These are phyloP conservation scores for Ceratopteris richardii DNA, from an alignment of 75 land plant species.

Conservation along the genomic window DNA sequence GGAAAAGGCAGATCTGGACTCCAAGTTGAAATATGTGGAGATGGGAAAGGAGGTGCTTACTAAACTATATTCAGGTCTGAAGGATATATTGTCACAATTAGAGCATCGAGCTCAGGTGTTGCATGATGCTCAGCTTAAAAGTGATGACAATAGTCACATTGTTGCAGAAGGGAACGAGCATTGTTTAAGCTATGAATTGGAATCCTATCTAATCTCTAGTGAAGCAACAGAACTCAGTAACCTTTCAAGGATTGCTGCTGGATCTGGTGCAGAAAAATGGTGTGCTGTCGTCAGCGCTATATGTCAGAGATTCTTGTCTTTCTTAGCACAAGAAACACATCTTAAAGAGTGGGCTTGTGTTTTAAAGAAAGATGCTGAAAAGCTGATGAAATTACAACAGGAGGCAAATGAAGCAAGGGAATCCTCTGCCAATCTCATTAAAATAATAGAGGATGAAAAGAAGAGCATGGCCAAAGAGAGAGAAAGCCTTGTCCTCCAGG, in stretches of 20 bases:
- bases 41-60: conserved; percentile 20
- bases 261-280: conserved; percentile 25
- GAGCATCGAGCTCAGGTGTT: conserved; percentile 21
- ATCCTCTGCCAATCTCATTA: conserved; percentile 11
- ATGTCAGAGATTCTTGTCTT: conserved; percentile 22
- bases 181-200: conserved; percentile 18
- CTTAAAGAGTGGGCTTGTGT: conserved; percentile 28
- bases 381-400: conserved; percentile 14
- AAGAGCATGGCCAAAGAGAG: conserved; percentile 15
- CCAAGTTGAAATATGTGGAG: conserved; percentile 10
- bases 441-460: conserved; percentile 19
- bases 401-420: conserved; percentile 22
- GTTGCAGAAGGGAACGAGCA: conserved; percentile 3
- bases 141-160: conserved; percentile 6
- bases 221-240: conserved; percentile 13
- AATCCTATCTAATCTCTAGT: background rate
- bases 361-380: conserved; percentile 22
- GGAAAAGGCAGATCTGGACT: no score
- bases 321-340: conserved; percentile 20
- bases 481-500: conserved; percentile 21
- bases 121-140: conserved; percentile 14
- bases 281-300: conserved; percentile 19
- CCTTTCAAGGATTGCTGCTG: conserved; percentile 16
- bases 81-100: conserved; percentile 18
- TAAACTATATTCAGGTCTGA: conserved; percentile 14